phyloP scores from a whole-genome alignment of 495 filamentous ascomycete species.

The Penicillium nucicola region DNA sequence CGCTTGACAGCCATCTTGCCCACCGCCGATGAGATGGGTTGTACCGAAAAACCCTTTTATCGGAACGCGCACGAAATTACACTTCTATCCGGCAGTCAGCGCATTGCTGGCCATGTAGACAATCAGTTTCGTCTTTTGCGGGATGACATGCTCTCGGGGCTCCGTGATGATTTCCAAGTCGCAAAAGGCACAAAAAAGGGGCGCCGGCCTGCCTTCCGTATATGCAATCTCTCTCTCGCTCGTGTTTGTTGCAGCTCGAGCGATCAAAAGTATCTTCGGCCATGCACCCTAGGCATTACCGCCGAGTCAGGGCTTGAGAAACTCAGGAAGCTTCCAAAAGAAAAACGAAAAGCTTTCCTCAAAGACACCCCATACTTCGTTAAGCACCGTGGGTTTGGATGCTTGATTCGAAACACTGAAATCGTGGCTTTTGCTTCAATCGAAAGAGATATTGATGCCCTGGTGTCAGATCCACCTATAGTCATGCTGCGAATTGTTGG shows the following conservation, averaged over 20 bases:
- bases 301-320: too few species aligned
- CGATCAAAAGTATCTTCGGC: too few species aligned
- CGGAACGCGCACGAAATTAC: constrained; percentile 19
- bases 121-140: constrained; percentile 77
- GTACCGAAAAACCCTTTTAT: constrained; percentile 56
- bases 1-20: constrained; percentile 63
- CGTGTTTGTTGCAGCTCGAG: too few species aligned
- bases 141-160: constrained; percentile 69
- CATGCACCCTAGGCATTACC: too few species aligned
- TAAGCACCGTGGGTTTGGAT: constrained; percentile 60
- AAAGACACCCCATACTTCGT: constrained; percentile 48
- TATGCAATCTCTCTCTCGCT: too few species aligned
- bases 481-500: constrained; percentile 53
- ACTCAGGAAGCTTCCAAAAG: too few species aligned
- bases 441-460: constrained; percentile 52
- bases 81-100: constrained; percentile 28
- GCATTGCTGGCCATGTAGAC: constrained; percentile 57
- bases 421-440: constrained; percentile 62
- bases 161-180: constrained; percentile 58
- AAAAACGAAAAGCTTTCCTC: constrained; percentile 43
- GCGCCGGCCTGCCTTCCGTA: constrained; percentile 19
- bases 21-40: constrained; percentile 64
- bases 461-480: constrained; percentile 43
- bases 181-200: constrained; percentile 42
- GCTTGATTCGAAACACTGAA: constrained; percentile 47